Evolutionary conservation across 768 basidiomycete species (phyloP).

Genomic region (Pisolithus albus): DNA sequence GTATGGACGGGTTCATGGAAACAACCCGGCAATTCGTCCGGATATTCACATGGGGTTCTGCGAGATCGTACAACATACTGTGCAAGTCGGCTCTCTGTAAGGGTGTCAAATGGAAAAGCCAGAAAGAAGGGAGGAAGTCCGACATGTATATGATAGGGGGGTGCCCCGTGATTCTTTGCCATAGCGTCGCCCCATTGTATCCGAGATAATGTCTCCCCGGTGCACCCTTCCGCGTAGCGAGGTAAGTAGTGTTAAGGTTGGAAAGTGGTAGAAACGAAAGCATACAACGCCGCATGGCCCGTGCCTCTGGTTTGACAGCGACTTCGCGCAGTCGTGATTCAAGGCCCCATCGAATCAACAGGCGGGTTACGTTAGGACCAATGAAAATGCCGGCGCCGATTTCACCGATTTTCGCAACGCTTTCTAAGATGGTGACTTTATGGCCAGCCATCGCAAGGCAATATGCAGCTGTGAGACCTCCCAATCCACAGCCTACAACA

Average conservation of each 20-base stretch:
- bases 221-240: slow-evolving; percentile 15
- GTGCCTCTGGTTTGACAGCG: slow-evolving; percentile 32
- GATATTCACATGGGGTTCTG: slow-evolving; percentile 32
- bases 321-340: slow-evolving; percentile 32
- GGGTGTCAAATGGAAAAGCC: not conserved
- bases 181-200: slow-evolving; percentile 30
- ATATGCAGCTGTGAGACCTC: slow-evolving; percentile 41
- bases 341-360: slow-evolving; percentile 49
- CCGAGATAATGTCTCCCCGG: slow-evolving; percentile 30
- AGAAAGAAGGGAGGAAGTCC: not conserved
- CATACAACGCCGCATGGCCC: slow-evolving; percentile 39
- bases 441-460: slow-evolving; percentile 42
- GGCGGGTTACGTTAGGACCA: slow-evolving; percentile 36
- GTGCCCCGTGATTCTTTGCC: slow-evolving; percentile 27
- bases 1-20: slow-evolving; percentile 24
- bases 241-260: not conserved
- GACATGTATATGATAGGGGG: slow-evolving; percentile 31
- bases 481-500: slow-evolving; percentile 47
- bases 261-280: not conserved
- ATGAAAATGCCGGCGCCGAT: slow-evolving; percentile 50
- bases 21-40: slow-evolving; percentile 32
- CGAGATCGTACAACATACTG: slow-evolving; percentile 30
- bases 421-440: slow-evolving; percentile 42
- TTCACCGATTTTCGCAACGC: slow-evolving; percentile 32
- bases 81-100: slow-evolving; percentile 42